phyloP scores from a whole-genome alignment of 2,329 filamentous ascomycete species.

The Graphiopsis chlorocephala region DNA sequence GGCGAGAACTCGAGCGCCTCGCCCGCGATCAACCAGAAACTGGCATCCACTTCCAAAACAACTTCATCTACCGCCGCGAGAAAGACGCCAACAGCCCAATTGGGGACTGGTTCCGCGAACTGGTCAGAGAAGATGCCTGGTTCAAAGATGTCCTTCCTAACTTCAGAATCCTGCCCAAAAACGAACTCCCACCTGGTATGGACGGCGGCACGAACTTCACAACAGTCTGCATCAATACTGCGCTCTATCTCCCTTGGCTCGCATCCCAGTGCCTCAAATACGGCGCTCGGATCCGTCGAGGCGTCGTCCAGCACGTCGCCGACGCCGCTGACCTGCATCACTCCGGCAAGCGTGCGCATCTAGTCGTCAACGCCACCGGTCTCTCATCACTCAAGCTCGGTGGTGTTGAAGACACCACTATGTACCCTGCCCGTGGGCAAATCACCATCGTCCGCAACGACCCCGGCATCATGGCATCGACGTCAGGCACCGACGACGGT shows the following conservation, averaged over 20 bases:
- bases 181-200: slow-evolving; percentile 57
- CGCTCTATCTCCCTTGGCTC: slow-evolving; percentile 84
- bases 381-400: slow-evolving; percentile 72
- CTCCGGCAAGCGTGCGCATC: slow-evolving; percentile 56
- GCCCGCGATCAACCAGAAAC: slow-evolving; percentile 67
- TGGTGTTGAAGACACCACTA: slow-evolving; percentile 71
- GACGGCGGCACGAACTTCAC: slow-evolving; percentile 74
- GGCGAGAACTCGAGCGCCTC: slow-evolving; percentile 43
- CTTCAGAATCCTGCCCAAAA: slow-evolving; percentile 34
- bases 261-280: slow-evolving; percentile 73
- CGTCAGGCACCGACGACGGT: slow-evolving; percentile 71
- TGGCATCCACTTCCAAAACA: slow-evolving; percentile 72
- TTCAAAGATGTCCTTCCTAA: slow-evolving; percentile 69
- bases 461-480: slow-evolving; percentile 64
- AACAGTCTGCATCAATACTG: slow-evolving; percentile 87
- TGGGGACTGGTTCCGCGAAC: slow-evolving; percentile 62
- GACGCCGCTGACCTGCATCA: slow-evolving; percentile 65
- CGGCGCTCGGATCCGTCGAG: slow-evolving; percentile 57
- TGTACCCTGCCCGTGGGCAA: slow-evolving; percentile 79
- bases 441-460: slow-evolving; percentile 80
- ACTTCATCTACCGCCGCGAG: slow-evolving; percentile 55
- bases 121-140: slow-evolving; percentile 68
- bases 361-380: slow-evolving; percentile 84
- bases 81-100: slow-evolving; percentile 59
- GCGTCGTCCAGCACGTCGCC: slow-evolving; percentile 60